Conservation (phyloP, 2,329 filamentous ascomycete species). For the Phialocephala subalpina region DNA sequence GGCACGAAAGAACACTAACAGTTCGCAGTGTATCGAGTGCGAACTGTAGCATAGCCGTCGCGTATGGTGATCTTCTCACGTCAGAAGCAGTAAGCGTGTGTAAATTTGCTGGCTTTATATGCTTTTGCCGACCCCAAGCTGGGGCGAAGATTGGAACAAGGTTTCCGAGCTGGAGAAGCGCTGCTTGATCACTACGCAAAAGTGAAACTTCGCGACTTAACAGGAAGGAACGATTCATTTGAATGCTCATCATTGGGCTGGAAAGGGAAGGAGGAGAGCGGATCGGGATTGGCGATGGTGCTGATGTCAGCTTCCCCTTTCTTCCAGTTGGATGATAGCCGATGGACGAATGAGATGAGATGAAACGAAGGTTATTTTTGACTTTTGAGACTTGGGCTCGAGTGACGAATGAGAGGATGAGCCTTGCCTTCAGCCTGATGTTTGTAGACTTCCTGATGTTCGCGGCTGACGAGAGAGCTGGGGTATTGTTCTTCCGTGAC, state of each 20-base stretch:
- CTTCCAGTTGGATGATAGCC: not conserved
- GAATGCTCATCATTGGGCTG: not conserved
- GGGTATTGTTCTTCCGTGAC: not conserved
- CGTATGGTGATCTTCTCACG: slow-evolving; percentile 5
- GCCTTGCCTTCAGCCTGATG: not conserved
- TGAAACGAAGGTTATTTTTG: not conserved
- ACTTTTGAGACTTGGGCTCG: not conserved
- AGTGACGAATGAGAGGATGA: not conserved
- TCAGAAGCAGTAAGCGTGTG: not conserved
- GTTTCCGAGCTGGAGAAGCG: not conserved
- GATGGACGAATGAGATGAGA: not conserved
- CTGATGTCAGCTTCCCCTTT: not conserved
- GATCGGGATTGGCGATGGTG: not conserved
- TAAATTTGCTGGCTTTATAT: not conserved
- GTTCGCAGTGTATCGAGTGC: not conserved
- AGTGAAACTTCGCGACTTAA: not conserved
- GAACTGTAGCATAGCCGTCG: not conserved
- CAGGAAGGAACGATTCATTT: not conserved
- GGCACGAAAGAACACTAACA: not conserved
- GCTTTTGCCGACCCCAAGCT: not conserved
- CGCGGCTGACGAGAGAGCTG: not conserved
- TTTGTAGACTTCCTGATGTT: not conserved
- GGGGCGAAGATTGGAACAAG: not conserved
- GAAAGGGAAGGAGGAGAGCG: not conserved
- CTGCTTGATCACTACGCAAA: not conserved